Base-by-base conservation (phyloP, 2,329 filamentous ascomycete genomes). In the Neophaeococcomyces mojaviensis region DNA sequence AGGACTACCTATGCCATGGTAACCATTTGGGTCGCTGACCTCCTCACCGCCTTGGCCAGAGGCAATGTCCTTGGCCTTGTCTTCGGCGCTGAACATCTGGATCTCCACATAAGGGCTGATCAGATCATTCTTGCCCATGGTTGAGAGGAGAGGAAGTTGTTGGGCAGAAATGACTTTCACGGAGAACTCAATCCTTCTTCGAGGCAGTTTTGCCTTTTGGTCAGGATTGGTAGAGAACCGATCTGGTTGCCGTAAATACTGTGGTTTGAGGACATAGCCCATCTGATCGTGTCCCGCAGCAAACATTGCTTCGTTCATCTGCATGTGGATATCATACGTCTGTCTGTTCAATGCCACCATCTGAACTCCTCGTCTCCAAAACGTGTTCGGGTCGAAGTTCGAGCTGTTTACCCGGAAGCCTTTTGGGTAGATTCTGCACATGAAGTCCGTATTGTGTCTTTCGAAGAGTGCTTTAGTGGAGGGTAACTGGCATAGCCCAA, bases 341-440 rank as follows among this genome's bases (percentile, higher is more conserved):
- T 98, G 92, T 90, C 92, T 97, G 67, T 98, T 98, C 52, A 97
- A 74, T 0, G 92, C 92, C 12, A 86, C 88, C 90, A 98, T 97
- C 67, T 98, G 92, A 15, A 96, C 92, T 26, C 92, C 92, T 35
- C 88, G 82, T 42, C 90, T 82, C 92, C 92, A 98, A 62, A 92
- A 94, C 51, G 84, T 82, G 53, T 95, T 77, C 1, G 92, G 92
- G 59, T 96, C 88, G 60, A 96, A 97, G 67, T 98, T 98, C 57
- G 84, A 87, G 1, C 92, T 97, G 28, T 79, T 81, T 47, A 97
- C 74, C 22, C 92, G 84, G 56, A 80, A 82, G 31, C 79, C 82
- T 45, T 87, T 85, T 5, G 92, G 92, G 61, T 98, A 98, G 8
- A 97, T 88, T 35, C 92, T 84, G 79, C 96, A 96, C 59, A 96